phyloP scores from a whole-genome alignment of 805 yeast species.

The Jamesozyma jinghongensis region DNA sequence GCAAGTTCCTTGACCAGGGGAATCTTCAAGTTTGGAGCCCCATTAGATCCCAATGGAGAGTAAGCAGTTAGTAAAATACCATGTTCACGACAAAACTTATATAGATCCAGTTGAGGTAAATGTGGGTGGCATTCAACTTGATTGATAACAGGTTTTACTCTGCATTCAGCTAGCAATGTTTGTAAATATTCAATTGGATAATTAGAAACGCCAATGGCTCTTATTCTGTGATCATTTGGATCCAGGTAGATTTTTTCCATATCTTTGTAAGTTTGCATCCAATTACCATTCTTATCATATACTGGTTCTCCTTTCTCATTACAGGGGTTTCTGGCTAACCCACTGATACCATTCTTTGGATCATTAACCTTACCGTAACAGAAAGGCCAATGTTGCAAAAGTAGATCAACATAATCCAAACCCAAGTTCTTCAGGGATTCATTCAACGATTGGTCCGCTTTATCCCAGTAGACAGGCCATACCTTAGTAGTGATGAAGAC shows the following conservation, averaged over 20 bases:
- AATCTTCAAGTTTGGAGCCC: constrained; percentile 53
- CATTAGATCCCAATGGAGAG: constrained; percentile 55
- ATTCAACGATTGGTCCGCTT: constrained; percentile 45
- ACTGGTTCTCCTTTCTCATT: constrained; percentile 31
- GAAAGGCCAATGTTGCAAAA: constrained; percentile 73
- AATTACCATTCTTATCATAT: constrained; percentile 35
- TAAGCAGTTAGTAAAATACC: constrained; percentile 48
- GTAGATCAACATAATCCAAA: constrained; percentile 67
- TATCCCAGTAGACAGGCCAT: constrained; percentile 47
- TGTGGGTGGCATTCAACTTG: constrained; percentile 70
- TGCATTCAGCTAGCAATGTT: constrained; percentile 35
- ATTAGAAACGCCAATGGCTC: constrained; percentile 53
- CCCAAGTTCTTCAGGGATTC: constrained; percentile 51
- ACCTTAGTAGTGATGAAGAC: constrained; percentile 68
- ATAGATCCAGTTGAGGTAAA: constrained; percentile 53
- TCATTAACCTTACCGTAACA: constrained; percentile 30
- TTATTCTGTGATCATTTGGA: constrained; percentile 36
- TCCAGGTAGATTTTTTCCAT: constrained; percentile 32
- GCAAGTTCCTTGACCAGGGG: constrained; percentile 47
- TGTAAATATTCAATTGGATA: constrained; percentile 35
- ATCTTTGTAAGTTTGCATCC: constrained; percentile 43
- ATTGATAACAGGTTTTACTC: constrained; percentile 43
- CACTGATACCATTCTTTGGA: constrained; percentile 15
- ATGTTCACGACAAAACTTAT: constrained; percentile 43
- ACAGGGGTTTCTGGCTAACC: constrained; percentile 17